phyloP scores from a whole-genome alignment of 495 filamentous ascomycete species.

The Aspergillus avenaceus region DNA sequence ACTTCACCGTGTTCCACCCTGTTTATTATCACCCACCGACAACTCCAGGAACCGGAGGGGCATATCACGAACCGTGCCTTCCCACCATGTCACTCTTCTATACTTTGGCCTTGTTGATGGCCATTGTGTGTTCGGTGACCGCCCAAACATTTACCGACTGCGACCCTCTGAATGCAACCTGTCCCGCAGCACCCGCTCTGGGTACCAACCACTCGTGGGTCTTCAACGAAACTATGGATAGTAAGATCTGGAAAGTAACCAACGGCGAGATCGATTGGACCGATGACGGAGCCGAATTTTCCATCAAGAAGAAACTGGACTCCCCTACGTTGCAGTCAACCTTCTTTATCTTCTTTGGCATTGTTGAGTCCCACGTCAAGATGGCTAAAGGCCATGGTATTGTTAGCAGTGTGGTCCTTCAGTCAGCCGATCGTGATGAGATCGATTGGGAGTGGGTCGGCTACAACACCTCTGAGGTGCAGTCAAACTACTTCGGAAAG shows the following conservation, averaged over 20 bases:
- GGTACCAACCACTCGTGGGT: slow-evolving; percentile 55
- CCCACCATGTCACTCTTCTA: slow-evolving; percentile 25
- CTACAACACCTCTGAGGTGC: slow-evolving; percentile 55
- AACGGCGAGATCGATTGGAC: slow-evolving; percentile 53
- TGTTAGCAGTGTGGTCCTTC: slow-evolving; percentile 78
- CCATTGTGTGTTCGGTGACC: slow-evolving; percentile 22
- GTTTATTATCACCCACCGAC: not conserved
- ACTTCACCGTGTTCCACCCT: slow-evolving; percentile 3
- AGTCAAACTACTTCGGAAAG: slow-evolving; percentile 94
- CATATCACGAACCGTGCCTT: slow-evolving; percentile 2
- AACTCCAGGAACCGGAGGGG: slow-evolving; percentile 4
- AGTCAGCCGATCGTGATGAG: slow-evolving; percentile 90
- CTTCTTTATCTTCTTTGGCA: slow-evolving; percentile 84
- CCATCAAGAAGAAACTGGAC: slow-evolving; percentile 59
- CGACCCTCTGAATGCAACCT: slow-evolving; percentile 59
- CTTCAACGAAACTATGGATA: slow-evolving; percentile 54
- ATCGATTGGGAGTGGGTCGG: slow-evolving; percentile 78
- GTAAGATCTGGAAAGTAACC: slow-evolving; percentile 59
- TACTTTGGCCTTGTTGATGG: slow-evolving; percentile 21
- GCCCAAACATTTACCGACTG: slow-evolving; percentile 56
- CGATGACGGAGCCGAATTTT: slow-evolving; percentile 63
- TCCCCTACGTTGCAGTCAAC: slow-evolving; percentile 68
- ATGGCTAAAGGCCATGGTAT: slow-evolving; percentile 69
- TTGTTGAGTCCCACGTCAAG: slow-evolving; percentile 67
- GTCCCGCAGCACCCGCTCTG: slow-evolving; percentile 66